These are phyloP conservation scores for Heimioporus punctisporus DNA, from an alignment of 1,284 basidiomycete species.

Conservation along the genomic window DNA sequence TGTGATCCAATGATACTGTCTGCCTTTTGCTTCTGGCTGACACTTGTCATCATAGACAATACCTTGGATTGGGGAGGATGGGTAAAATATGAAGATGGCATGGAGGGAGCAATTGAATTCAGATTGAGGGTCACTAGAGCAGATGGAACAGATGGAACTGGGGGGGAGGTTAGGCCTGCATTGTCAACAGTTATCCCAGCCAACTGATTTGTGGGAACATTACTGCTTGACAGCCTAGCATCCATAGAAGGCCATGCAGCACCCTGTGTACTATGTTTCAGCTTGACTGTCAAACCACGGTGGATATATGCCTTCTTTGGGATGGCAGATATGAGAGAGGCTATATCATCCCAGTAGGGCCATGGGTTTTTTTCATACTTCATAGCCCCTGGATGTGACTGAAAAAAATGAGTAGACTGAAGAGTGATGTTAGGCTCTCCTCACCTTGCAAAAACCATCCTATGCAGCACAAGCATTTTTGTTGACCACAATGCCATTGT, in stretches of 20 bases:
- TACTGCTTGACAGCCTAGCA: no score
- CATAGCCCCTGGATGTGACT: not conserved
- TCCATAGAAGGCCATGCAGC: no score
- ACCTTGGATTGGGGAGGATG: not conserved
- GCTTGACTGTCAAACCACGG: not conserved
- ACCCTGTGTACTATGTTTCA: not conserved
- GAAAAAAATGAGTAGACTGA: not conserved
- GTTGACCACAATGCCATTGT: not conserved
- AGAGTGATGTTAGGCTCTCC: not conserved
- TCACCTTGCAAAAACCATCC: not conserved
- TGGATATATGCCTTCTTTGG: not conserved
- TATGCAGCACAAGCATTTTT: not conserved
- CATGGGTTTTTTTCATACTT: not conserved
- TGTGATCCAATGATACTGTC: not conserved
- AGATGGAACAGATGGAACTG: no score
- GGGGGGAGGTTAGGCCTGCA: no score
- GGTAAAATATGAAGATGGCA: not conserved
- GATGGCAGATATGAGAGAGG: not conserved
- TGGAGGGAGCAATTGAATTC: not conserved
- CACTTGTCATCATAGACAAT: not conserved
- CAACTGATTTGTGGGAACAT: not conserved
- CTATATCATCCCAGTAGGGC: not conserved
- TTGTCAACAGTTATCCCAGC: no score
- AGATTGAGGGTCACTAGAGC: not conserved
- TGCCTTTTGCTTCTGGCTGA: not conserved